Evolutionary conservation across 2,329 filamentous ascomycete genomes (phyloP).

Genomic region (Sarocladium oryzae): DNA sequence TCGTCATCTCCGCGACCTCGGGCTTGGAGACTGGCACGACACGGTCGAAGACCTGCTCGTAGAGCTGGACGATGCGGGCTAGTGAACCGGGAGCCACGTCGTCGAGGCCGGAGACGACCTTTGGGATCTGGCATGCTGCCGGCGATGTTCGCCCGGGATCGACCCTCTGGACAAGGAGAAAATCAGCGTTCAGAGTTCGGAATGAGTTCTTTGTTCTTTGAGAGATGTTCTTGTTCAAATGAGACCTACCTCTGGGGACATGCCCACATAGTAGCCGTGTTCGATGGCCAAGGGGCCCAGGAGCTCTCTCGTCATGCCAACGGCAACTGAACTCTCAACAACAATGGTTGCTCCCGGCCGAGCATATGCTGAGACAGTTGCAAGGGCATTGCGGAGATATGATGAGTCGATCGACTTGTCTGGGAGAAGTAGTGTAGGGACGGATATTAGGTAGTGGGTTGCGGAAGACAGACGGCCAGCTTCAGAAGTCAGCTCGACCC

Average conservation of each 20-base stretch:
- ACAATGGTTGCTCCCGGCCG: constrained; percentile 32
- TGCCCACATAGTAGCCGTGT: constrained; percentile 28
- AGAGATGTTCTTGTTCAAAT: no score
- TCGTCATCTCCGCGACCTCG: constrained; percentile 52
- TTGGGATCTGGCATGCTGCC: constrained; percentile 38
- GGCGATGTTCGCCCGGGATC: constrained; percentile 41
- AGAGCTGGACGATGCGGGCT: constrained; percentile 35
- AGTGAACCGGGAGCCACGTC: constrained; percentile 38
- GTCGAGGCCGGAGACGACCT: constrained; percentile 46
- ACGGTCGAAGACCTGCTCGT: constrained; percentile 38
- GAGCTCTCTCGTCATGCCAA: constrained; percentile 38
- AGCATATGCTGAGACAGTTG: constrained; percentile 26
- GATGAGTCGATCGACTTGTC: constrained; percentile 33
- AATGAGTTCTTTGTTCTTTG: no score
- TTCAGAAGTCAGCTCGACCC: constrained; percentile 24
- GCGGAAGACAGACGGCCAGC: constrained; percentile 26
- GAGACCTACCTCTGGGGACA: constrained; percentile 28
- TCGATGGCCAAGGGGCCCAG: constrained; percentile 28
- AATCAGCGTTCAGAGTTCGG: no score
- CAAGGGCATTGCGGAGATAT: constrained; percentile 29
- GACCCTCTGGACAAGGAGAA: constrained; percentile 21
- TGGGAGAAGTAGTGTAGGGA: constrained; percentile 33
- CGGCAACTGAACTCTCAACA: constrained; percentile 37
- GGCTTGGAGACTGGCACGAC: constrained; percentile 43
- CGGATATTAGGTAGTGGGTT: constrained; percentile 36